phyloP scores from a whole-genome alignment of 192 early-diverging fungal species.

The Bifiguratus adelaidae region DNA sequence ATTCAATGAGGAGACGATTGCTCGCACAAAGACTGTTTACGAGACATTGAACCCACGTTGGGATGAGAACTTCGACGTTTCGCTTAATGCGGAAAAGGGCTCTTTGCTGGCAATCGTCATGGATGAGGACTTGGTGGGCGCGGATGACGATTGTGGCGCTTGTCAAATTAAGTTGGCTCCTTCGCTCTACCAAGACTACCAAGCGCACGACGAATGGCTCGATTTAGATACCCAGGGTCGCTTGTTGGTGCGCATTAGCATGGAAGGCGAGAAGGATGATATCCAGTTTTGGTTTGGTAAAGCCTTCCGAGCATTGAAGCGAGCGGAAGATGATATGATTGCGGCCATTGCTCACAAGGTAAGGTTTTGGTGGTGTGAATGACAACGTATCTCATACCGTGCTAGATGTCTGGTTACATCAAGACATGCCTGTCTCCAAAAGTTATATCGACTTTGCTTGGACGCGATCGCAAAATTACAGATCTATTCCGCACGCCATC shows the following conservation, averaged over 20 bases:
- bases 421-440: constrained; percentile 51
- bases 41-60: constrained; percentile 70
- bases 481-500: constrained; percentile 8
- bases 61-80: constrained; percentile 68
- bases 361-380: constrained; percentile 4
- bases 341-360: constrained; percentile 59
- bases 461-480: constrained; percentile 39
- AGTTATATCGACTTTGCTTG: constrained; percentile 37
- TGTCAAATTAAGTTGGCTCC: constrained; percentile 49
- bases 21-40: constrained; percentile 44
- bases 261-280: constrained; percentile 71
- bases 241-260: constrained; percentile 55
- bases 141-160: constrained; percentile 48
- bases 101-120: constrained; percentile 30
- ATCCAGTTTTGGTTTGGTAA: constrained; percentile 77
- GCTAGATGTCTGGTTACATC: constrained; percentile 49
- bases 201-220: constrained; percentile 56
- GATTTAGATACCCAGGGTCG: constrained; percentile 59
- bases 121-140: constrained; percentile 42
- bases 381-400: not conserved
- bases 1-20: constrained; percentile 25
- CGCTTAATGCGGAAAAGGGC: constrained; percentile 30
- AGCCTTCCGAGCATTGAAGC: constrained; percentile 59
- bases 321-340: constrained; percentile 56
- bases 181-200: constrained; percentile 40